Evolutionary conservation across 1,139 yeast genomes (phyloP), one percentile per base, ranked within the genome.

Genomic region (Yamadazyma triangularis): DNA sequence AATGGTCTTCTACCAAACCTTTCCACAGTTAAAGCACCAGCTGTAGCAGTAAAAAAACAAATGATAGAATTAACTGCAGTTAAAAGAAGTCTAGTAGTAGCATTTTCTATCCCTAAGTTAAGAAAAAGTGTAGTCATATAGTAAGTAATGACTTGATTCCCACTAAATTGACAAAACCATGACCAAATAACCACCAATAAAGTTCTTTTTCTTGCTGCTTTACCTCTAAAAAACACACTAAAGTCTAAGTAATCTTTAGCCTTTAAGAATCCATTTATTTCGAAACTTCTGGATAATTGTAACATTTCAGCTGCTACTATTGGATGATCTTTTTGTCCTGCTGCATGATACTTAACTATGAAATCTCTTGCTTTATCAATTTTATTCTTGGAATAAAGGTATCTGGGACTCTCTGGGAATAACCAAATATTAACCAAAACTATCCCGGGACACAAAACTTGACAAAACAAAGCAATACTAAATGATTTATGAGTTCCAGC

Each of bases 381-480:
- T 18, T 58, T 46, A 4, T 60, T 62, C 16, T 56, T 56, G 11
- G 64, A 49, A 11, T 73, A 56, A 22, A 71, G 52, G 60, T 63
- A 75, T 29, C 82, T 54, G 2, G 83, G 83, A 1, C 79, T 69
- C 43, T 77, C 83, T 1, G 83, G 82, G 14, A 75, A 59, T n/a
- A n/a, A n/a, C n/a, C n/a, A n/a, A n/a, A n/a, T n/a, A n/a, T n/a
- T n/a, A n/a, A n/a, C n/a, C n/a, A n/a, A n/a, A n/a, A n/a, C n/a
- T n/a, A n/a, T n/a, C n/a, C n/a, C n/a, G n/a, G n/a, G n/a, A n/a
- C n/a, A n/a, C n/a, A n/a, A n/a, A n/a, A n/a, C n/a, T n/a, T n/a
- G n/a, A n/a, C n/a, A n/a, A n/a, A n/a, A n/a, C n/a, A n/a, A n/a
- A n/a, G n/a, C n/a, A n/a, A n/a, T n/a, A n/a, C n/a, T n/a, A n/a